Base-by-base conservation (phyloP, 2,329 filamentous ascomycete species). In the Aspergillus pseudotamarii region DNA sequence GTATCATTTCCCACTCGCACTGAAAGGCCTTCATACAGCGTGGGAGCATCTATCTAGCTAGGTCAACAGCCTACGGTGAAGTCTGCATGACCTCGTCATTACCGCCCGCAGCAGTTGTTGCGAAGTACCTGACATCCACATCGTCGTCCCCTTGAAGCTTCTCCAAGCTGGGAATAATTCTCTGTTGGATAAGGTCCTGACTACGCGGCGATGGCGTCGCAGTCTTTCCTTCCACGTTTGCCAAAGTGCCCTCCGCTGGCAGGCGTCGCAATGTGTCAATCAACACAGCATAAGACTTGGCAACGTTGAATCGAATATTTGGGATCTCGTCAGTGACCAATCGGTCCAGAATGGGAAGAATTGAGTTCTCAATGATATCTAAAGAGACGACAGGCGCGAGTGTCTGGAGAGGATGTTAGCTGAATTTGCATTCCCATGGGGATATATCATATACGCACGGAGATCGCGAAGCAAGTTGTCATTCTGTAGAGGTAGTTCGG, bases 401-500 rank as follows among this genome's bases (percentile, higher is more conserved):
- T 28, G 94, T 99, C 95, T 99, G 70, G 56, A 64, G 16, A 34
- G 16, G 45, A 68, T 66, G 69, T 81, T 72, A 76, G 68, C 58
- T 53, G 36, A 57, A 67, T 63, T 68, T 34, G 4, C 19, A 32
- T 62, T 46, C 66, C 32, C n/a, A 45, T 38, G 26, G 48, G 48
- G 38, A 50, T 55, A n/a, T 6, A 21, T 23, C 45, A 12, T 23
- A 3, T 36, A 86, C 92, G 84, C 86, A 99, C 95, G 72, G 93
- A 94, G 70, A 99, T 96, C 66, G 95, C 95, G 79, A 99, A 99
- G 83, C 94, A 98, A n/a, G 95, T 99, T 11, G 95, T 99, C 95
- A 99, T 99, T 78, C 95, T 88, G 86, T 99, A 99, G 59, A 99
- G 90, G 79, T 99, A 99, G 83, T 99, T 99, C 65, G 94, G 93